A percentile compares a stretch with the other conserved stretches of the same genome.
These are phyloP conservation scores for Pichia insulana DNA, from an alignment of 805 yeast genomes.

Conservation along the genomic window DNA sequence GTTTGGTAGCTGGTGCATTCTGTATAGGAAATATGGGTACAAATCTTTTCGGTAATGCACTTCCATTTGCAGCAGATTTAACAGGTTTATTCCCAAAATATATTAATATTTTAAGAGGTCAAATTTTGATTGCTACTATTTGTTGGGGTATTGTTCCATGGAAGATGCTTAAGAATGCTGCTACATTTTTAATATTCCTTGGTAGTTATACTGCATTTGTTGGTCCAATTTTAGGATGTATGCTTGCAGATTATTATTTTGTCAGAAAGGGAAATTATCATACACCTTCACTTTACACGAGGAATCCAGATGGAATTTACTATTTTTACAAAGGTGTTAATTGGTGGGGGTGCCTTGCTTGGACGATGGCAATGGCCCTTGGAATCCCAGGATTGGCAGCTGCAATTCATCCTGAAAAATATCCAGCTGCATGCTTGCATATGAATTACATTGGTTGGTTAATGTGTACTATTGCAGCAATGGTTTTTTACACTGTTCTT, in stretches of 20 bases:
- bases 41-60: constrained; percentile 32
- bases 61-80: constrained; percentile 43
- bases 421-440: constrained; percentile 14
- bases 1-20: constrained; percentile 38
- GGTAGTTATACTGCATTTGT: constrained; percentile 29
- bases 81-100: constrained; percentile 39
- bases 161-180: constrained; percentile 29
- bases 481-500: constrained; percentile 10
- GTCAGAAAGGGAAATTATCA: constrained; percentile 32
- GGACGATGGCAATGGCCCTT: constrained; percentile 11
- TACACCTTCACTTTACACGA: constrained; percentile 33
- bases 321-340: constrained; percentile 20
- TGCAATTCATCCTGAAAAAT: constrained; percentile 15
- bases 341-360: constrained; percentile 16
- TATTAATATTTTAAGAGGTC: constrained; percentile 39
- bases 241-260: constrained; percentile 32
- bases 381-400: constrained; percentile 26
- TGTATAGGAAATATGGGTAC: constrained; percentile 31
- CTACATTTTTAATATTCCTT: constrained; percentile 26
- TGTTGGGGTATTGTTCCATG: constrained; percentile 35
- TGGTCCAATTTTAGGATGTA: constrained; percentile 32
- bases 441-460: constrained; percentile 22
- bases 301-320: constrained; percentile 25
- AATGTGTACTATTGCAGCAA: constrained; percentile 15
- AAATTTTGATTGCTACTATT: constrained; percentile 29